A percentile compares a stretch with the other conserved stretches of the same genome.
phyloP scores from a whole-genome alignment of 495 filamentous ascomycete genomes.

The Diplogelasinospora grovesii region DNA sequence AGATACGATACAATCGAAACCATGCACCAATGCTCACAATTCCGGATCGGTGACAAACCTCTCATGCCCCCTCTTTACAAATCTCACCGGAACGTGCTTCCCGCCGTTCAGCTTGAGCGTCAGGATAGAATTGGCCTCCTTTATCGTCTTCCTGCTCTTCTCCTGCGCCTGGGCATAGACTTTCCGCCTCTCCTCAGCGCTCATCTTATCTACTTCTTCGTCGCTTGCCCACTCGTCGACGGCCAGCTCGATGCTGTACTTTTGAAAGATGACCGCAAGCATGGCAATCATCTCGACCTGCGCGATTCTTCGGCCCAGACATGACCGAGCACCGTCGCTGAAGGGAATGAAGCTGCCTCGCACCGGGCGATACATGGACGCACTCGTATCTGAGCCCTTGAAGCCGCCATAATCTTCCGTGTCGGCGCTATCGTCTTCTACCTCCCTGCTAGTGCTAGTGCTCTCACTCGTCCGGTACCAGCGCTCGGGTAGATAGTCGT shows the following conservation, averaged over 20 bases:
- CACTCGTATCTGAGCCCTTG: conserved; percentile 45
- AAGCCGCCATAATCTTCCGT: conserved; percentile 51
- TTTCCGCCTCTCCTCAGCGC: conserved; percentile 34
- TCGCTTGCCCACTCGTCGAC: conserved; percentile 55
- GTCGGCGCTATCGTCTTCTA: conserved; percentile 26
- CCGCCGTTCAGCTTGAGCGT: conserved; percentile 57
- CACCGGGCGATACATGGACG: conserved; percentile 50
- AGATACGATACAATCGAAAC: no score
- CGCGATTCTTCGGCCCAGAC: conserved; percentile 63
- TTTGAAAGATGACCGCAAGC: conserved; percentile 57
- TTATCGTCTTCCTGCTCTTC: conserved; percentile 39
- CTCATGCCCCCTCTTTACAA: conserved; percentile 58
- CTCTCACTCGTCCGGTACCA: conserved; percentile 32
- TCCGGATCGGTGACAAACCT: conserved; percentile 44
- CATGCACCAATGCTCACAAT: no score
- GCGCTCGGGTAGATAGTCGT: conserved; percentile 41
- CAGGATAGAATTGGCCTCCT: conserved; percentile 44
- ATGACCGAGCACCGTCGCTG: conserved; percentile 63
- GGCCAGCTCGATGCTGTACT: conserved; percentile 59
- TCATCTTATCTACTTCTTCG: conserved; percentile 53
- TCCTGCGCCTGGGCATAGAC: conserved; percentile 50
- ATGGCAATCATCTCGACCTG: conserved; percentile 70
- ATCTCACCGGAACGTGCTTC: conserved; percentile 48
- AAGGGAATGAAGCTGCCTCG: conserved; percentile 68
- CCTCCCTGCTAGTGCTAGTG: conserved; percentile 1